phyloP scores from a whole-genome alignment of 495 filamentous ascomycete genomes.

The Chaetomidium leptoderma region DNA sequence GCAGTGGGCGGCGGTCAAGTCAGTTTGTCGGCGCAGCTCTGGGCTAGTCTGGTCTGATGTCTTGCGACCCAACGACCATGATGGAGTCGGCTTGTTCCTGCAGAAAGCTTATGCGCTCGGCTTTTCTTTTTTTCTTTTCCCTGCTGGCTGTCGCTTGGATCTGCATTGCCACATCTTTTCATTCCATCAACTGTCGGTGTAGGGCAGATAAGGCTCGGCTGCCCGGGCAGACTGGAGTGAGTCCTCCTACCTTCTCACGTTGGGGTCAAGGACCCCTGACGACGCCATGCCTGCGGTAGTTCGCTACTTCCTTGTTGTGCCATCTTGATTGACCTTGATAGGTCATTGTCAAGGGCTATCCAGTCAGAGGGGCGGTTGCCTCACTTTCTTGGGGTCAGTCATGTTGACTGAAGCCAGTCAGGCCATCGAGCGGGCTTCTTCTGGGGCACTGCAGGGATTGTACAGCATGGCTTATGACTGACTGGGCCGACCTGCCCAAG shows the following conservation, averaged over 20 bases:
- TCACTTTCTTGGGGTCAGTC: background rate
- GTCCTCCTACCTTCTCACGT: background rate
- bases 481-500: background rate
- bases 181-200: background rate
- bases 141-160: background rate
- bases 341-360: background rate
- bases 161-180: background rate
- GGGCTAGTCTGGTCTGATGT: background rate
- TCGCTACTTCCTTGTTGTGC: background rate
- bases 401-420: background rate
- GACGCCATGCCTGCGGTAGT: background rate
- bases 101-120: background rate
- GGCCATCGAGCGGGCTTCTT: background rate
- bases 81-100: slow-evolving; percentile 7
- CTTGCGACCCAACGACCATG: slow-evolving; percentile 11
- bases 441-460: background rate
- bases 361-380: background rate
- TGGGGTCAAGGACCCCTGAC: background rate
- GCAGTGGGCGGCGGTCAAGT: no score
- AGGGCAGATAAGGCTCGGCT: background rate
- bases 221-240: background rate
- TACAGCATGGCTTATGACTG: background rate
- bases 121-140: background rate
- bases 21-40: no score
- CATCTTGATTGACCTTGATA: background rate